phyloP scores from a whole-genome alignment of 1,284 basidiomycete genomes.

The Ceratorhiza oryzae-sativae region DNA sequence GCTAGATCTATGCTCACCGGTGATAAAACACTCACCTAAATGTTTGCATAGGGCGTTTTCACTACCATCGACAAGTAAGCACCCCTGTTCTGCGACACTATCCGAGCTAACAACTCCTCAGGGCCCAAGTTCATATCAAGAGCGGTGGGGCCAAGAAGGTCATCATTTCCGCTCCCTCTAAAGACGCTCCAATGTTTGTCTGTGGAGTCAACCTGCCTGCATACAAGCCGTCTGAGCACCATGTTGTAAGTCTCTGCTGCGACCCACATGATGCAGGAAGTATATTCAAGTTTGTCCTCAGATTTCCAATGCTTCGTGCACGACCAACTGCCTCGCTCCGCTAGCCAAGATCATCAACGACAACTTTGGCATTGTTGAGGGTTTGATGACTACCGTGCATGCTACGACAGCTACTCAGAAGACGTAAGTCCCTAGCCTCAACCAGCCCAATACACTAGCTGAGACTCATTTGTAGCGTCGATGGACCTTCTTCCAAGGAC shows the following conservation, averaged over 20 bases:
- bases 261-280: too few species aligned
- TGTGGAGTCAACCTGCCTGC: slow-evolving; percentile 95
- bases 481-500: slow-evolving; percentile 94
- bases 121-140: slow-evolving; percentile 93
- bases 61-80: slow-evolving; percentile 86
- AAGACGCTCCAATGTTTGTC: slow-evolving; percentile 98
- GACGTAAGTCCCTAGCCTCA: not conserved
- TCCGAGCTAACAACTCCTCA: slow-evolving; percentile 49
- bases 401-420: slow-evolving; percentile 98
- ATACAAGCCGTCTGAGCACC: slow-evolving; percentile 86
- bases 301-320: slow-evolving; percentile 99
- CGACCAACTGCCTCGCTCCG: slow-evolving; percentile 99
- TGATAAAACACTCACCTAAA: slow-evolving; percentile 14
- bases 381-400: slow-evolving; percentile 99
- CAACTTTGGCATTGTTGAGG: slow-evolving; percentile 94
- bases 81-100: slow-evolving; percentile 29
- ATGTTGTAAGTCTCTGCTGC: slow-evolving; percentile 71
- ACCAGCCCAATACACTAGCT: not conserved
- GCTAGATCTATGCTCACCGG: slow-evolving; percentile 45
- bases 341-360: slow-evolving; percentile 99
- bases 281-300: slow-evolving; percentile 47
- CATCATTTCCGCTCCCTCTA: slow-evolving; percentile 98
- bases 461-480: slow-evolving; percentile 70
- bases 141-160: slow-evolving; percentile 98
- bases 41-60: slow-evolving; percentile 83